phyloP scores from a whole-genome alignment of 1,284 basidiomycete species.

The Tranzscheliella williamsii region DNA sequence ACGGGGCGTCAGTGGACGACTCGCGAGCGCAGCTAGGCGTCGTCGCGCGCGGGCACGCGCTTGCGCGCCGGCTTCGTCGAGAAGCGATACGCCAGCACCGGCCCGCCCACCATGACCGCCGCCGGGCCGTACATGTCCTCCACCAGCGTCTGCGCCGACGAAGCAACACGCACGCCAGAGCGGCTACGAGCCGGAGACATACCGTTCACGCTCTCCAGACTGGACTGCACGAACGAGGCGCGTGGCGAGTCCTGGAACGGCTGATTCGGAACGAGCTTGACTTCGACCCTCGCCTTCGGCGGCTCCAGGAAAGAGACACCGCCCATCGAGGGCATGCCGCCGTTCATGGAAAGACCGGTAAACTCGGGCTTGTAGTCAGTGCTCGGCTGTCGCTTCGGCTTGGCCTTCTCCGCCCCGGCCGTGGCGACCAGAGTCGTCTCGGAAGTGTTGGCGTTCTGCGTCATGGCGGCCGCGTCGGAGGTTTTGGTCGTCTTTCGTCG shows the following conservation, averaged over 20 bases:
- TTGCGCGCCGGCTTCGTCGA: too few species aligned
- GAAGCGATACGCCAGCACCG: not conserved
- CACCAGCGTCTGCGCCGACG: not conserved
- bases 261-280: slow-evolving; percentile 5
- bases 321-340: slow-evolving; percentile 16
- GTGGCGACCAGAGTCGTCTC: slow-evolving; percentile 21
- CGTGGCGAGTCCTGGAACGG: slow-evolving; percentile 1
- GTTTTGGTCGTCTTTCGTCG: slow-evolving; percentile 15
- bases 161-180: too few species aligned
- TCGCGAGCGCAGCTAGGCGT: not conserved
- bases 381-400: slow-evolving; percentile 10
- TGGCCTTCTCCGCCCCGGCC: not conserved
- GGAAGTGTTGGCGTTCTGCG: slow-evolving; percentile 21
- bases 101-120: not conserved
- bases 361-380: slow-evolving; percentile 22
- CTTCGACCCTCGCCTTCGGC: not conserved
- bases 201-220: slow-evolving; percentile 7
- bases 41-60: too few species aligned
- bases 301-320: slow-evolving; percentile 8
- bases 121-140: not conserved
- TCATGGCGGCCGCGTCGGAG: slow-evolving; percentile 1
- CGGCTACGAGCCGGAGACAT: slow-evolving; percentile 13
- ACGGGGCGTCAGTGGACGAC: not conserved
- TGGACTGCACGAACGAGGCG: slow-evolving; percentile 3
- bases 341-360: slow-evolving; percentile 5